Base-by-base conservation (phyloP, 2,329 filamentous ascomycete species). In the Aspergillus sp. region DNA sequence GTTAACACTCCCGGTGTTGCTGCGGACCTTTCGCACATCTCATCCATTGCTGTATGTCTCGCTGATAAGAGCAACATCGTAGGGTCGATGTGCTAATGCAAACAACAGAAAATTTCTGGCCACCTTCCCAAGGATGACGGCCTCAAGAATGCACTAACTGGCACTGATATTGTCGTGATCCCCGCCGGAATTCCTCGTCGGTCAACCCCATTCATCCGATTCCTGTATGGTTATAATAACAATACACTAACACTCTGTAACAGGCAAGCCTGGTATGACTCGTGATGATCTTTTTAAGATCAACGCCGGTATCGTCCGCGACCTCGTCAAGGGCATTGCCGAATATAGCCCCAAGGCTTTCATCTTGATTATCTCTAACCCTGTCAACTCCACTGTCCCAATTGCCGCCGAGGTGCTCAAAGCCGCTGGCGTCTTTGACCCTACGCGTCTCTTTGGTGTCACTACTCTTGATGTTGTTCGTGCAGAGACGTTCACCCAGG, bases 231-330 rank as follows among this genome's bases (percentile, higher is more conserved):
- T 9, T 25, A 14, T 25, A 21, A 8, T 17, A 37, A 35, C 25
- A 31, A 19, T 11, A 39, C 37, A 40, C 57, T 57, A 56, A 70
- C 65, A 52, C 15, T 19, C 25, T 19, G 11, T 23, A 45, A 46
- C 43, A 97, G 93, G 93, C 81, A 98, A 98, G 86, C 95, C 95
- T 70, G 95, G 95, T 72, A 99, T 99, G 95, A 97, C 90, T 78
- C 92, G 95, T 82, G 95, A 99, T 72, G 95, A 98, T 76, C 90
- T 99, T 59, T 99, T 99, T 90, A 97, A 97, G 82, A 96, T 97
- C 84, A 99, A 99, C 78, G 95, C 95, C 61, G 91, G 93, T 70
- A 99, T 99, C 73, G 95, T 99, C 74, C 91, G 95, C 81, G 92
- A 91, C 68, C 85, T 99, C 67, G 89, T 96, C 69, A 90, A 96